Evolutionary conservation across 2,329 filamentous ascomycete species (phyloP), one percentile per base, ranked within the genome.

Genomic region (Fonsecaea monophora): DNA sequence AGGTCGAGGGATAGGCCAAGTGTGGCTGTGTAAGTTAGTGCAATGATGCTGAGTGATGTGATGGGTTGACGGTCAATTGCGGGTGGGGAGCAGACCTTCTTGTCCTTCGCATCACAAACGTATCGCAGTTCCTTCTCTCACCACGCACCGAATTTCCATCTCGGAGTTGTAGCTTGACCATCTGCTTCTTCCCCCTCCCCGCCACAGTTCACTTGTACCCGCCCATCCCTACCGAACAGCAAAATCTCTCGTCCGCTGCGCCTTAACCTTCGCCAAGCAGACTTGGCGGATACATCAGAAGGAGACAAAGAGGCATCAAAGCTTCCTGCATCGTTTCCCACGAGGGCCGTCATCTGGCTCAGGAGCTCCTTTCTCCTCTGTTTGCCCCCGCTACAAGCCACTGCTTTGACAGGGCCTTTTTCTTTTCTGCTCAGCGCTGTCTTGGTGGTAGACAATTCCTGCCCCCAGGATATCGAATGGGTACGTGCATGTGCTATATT

Each of bases 11-110:
- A 45, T 18, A 50, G 37, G 68, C 68, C 68, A 65, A 69, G 68
- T 63, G 68, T 67, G 65, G 65, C 68, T 65, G 65, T 67, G 68
- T 56, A 34, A 25, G 10, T 37, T 67, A 63, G 65, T 54, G 62
- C 32, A 32, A 2, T 12, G 30, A 9, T 35, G 35, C 15, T 48
- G 64, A 37, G 38, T 15, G 45, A 42, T 58, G 61, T 64, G 65
- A 67, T 63, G 57, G 61, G 65, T 48, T 57, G 45, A 21, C 7
- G 53, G 42, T 15, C 57, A 15, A n/a, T 9, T 32, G 56, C 54
- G 50, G 42, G 50, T 59, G 53, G 45, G 56, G 54, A 53, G 57
- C 64, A 65, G 25, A 62, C 35, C 32, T 34, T 37, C 18, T 25
- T 58, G 53, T 30, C 53, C 30, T 34, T 55, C 53, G 30, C 34